phyloP scores from a whole-genome alignment of 2,329 filamentous ascomycete genomes.

The Fusarium brachygibbosum region DNA sequence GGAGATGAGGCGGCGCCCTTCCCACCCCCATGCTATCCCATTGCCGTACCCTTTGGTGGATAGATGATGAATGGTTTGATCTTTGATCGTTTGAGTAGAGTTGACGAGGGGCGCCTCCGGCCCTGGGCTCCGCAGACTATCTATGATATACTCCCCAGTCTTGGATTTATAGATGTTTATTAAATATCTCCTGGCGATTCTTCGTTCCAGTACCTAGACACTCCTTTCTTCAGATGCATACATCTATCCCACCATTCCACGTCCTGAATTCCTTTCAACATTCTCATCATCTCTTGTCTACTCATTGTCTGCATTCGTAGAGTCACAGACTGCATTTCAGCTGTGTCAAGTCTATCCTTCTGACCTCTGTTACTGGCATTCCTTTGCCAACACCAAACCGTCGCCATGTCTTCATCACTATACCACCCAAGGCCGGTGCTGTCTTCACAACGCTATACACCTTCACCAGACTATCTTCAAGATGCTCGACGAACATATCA shows the following conservation, averaged over 20 bases:
- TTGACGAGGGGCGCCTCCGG: slow-evolving; percentile 47
- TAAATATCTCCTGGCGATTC: slow-evolving; percentile 51
- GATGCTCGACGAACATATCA: slow-evolving; percentile 60
- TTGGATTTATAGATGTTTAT: slow-evolving; percentile 57
- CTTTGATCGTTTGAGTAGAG: slow-evolving; percentile 53
- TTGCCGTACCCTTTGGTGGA: slow-evolving; percentile 47
- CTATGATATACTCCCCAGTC: slow-evolving; percentile 52
- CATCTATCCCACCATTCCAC: slow-evolving; percentile 61
- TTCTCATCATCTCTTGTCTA: slow-evolving; percentile 57
- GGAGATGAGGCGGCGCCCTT: slow-evolving; percentile 39
- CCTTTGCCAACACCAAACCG: slow-evolving; percentile 45
- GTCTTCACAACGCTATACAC: slow-evolving; percentile 65
- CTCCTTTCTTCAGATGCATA: slow-evolving; percentile 55
- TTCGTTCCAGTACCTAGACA: slow-evolving; percentile 56
- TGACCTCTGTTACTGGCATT: slow-evolving; percentile 52
- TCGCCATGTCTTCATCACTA: slow-evolving; percentile 56
- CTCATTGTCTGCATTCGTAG: slow-evolving; percentile 52
- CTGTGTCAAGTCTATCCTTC: slow-evolving; percentile 48
- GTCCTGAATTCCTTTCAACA: slow-evolving; percentile 60
- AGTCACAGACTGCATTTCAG: slow-evolving; percentile 49
- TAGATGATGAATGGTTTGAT: slow-evolving; percentile 51
- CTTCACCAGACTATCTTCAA: slow-evolving; percentile 60
- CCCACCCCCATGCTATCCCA: slow-evolving; percentile 44
- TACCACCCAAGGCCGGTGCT: slow-evolving; percentile 62
- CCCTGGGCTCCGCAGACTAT: slow-evolving; percentile 52